Evolutionary conservation across 2,329 filamentous ascomycete species (phyloP).

Genomic region (Escovopsis sp.): DNA sequence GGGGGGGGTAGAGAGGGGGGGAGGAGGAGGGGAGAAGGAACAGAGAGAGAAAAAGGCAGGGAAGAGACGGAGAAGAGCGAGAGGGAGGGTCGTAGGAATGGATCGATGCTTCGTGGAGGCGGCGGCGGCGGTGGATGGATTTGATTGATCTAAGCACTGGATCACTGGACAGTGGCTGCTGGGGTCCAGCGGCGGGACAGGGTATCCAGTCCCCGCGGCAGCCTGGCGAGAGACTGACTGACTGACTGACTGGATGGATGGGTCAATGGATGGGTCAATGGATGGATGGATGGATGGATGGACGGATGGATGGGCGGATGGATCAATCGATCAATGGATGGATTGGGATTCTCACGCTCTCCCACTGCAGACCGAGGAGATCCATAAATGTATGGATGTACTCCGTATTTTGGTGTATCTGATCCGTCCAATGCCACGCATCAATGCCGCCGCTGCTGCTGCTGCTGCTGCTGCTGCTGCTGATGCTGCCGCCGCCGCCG

Average conservation of each 20-base stretch:
- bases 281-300: too few relatives aligned
- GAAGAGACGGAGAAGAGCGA: conserved; percentile 6
- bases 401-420: too few relatives aligned
- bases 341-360: not conserved
- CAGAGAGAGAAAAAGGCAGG: conserved; percentile 7
- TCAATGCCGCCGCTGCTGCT: too few relatives aligned
- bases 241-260: not conserved
- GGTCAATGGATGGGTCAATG: too few relatives aligned
- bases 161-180: too few relatives aligned
- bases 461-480: not conserved
- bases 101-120: not conserved
- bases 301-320: too few relatives aligned
- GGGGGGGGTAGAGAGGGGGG: conserved; percentile 4
- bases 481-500: too few relatives aligned
- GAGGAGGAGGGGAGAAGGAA: conserved; percentile 5
- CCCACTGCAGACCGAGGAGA: not conserved
- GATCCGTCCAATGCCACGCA: too few relatives aligned
- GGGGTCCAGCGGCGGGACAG: too few relatives aligned
- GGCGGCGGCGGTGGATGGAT: not conserved
- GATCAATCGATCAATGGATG: not conserved
- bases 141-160: not conserved
- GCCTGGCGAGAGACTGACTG: too few relatives aligned
- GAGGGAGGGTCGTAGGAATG: conserved; percentile 6
- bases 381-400: too few relatives aligned
- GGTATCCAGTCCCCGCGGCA: too few relatives aligned